phyloP scores from a whole-genome alignment of 139 green algal species.

The Ostreobium quekettii region DNA sequence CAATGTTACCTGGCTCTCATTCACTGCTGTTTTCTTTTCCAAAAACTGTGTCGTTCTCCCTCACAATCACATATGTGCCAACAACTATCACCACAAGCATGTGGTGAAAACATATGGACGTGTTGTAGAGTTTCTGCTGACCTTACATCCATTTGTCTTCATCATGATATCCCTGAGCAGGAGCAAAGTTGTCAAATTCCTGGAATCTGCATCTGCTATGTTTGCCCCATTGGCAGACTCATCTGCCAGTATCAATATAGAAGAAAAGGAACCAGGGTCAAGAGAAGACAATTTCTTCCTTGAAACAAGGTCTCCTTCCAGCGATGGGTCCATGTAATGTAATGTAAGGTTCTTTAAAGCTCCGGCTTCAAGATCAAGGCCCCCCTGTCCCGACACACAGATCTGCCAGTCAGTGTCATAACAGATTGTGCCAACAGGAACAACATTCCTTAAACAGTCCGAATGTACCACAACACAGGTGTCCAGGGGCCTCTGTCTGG shows the following conservation, averaged over 20 bases:
- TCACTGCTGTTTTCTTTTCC: too few relatives aligned
- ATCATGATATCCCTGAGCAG: slow-evolving; percentile 50
- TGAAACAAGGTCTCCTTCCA: slow-evolving; percentile 35
- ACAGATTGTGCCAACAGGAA: too few relatives aligned
- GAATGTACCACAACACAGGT: too few relatives aligned
- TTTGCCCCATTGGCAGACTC: slow-evolving; percentile 23
- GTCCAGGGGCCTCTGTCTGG: too few relatives aligned
- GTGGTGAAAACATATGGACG: too few relatives aligned
- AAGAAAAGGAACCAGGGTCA: slow-evolving; percentile 36
- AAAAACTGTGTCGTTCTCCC: too few relatives aligned
- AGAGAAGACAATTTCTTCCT: slow-evolving; percentile 38
- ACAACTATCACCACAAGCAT: too few relatives aligned
- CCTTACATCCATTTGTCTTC: neutral
- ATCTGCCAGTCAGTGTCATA: too few relatives aligned
- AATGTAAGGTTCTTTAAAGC: slow-evolving; percentile 39
- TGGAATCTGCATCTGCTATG: slow-evolving; percentile 34
- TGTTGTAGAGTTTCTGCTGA: too few relatives aligned
- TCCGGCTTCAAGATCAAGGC: slow-evolving; percentile 21
- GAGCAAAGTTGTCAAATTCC: slow-evolving; percentile 41
- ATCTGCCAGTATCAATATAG: slow-evolving; percentile 46
- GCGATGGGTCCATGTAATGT: slow-evolving; percentile 24
- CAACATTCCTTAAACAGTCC: too few relatives aligned
- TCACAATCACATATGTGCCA: too few relatives aligned
- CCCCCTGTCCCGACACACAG: slow-evolving; percentile 16
- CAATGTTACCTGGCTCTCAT: too few relatives aligned